These are phyloP conservation scores for Gamsiella multidivaricata DNA, from an alignment of 192 early-diverging fungal genomes.

Conservation along the genomic window DNA sequence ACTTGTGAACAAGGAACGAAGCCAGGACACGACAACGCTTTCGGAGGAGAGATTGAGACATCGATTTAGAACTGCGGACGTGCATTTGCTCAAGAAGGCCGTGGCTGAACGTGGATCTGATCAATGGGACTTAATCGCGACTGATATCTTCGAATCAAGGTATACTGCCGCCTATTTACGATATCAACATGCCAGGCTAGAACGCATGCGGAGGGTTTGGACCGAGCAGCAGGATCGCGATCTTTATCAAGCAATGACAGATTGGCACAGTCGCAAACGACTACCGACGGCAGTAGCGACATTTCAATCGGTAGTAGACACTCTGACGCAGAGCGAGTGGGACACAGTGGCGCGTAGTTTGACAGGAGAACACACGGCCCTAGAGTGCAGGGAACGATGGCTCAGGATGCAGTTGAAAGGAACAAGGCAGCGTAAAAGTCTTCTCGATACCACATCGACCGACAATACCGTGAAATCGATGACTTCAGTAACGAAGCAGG, in stretches of 20 bases:
- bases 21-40: background rate
- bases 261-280: background rate
- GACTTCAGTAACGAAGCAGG: background rate
- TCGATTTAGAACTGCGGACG: background rate
- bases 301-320: background rate
- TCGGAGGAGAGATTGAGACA: background rate
- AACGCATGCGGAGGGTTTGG: conserved; percentile 17
- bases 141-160: background rate
- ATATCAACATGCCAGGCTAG: conserved; percentile 11
- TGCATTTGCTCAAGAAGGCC: conserved; percentile 1
- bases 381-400: conserved; percentile 25
- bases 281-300: no score
- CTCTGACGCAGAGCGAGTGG: conserved; percentile 6
- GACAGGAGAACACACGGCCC: conserved; percentile 19
- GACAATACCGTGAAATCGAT: no score
- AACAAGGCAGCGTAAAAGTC: background rate
- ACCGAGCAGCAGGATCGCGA: background rate
- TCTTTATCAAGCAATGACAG: background rate
- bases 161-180: conserved; percentile 1
- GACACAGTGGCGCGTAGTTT: conserved; percentile 4
- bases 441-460: no score
- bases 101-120: conserved; percentile 13
- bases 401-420: conserved; percentile 1
- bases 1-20: background rate
- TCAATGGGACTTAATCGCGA: conserved; percentile 23